These are phyloP conservation scores for Lactarius quietus DNA, from an alignment of 768 basidiomycete species.

Conservation along the genomic window DNA sequence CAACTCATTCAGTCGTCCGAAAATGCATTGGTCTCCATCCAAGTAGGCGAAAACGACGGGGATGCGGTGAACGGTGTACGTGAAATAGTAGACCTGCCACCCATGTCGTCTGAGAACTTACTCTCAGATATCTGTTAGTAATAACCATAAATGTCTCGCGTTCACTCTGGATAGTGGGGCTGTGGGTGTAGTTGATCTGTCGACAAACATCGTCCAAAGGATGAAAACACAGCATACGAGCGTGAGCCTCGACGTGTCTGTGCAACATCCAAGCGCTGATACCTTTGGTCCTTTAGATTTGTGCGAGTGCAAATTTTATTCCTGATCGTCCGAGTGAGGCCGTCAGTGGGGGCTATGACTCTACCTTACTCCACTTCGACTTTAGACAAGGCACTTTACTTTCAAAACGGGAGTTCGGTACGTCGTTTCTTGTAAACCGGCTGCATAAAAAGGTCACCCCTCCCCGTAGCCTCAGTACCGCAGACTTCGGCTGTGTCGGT, in stretches of 20 bases:
- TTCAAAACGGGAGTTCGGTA: slow-evolving; percentile 60
- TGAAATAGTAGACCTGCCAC: slow-evolving; percentile 15
- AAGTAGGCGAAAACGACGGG: slow-evolving; percentile 47
- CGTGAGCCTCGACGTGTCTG: slow-evolving; percentile 39
- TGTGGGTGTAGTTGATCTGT: slow-evolving; percentile 63
- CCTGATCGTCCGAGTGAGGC: slow-evolving; percentile 67
- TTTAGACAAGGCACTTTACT: slow-evolving; percentile 50
- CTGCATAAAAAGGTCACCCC: slow-evolving; percentile 14
- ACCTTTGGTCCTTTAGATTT: slow-evolving; percentile 49
- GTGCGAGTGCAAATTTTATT: slow-evolving; percentile 65
- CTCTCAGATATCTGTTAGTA: slow-evolving; percentile 62
- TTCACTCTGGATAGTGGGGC: slow-evolving; percentile 68
- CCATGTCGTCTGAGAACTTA: slow-evolving; percentile 32
- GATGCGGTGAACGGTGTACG: slow-evolving; percentile 70
- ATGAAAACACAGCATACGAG: slow-evolving; percentile 64
- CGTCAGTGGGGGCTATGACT: slow-evolving; percentile 77
- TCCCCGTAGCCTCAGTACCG: slow-evolving; percentile 37
- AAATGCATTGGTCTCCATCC: slow-evolving; percentile 47
- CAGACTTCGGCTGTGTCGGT: slow-evolving; percentile 50
- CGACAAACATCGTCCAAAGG: slow-evolving; percentile 42
- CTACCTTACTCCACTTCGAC: slow-evolving; percentile 64
- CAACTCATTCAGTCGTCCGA: slow-evolving; percentile 52
- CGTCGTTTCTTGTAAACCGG: slow-evolving; percentile 25
- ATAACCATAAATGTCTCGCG: slow-evolving; percentile 50
- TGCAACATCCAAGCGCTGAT: slow-evolving; percentile 6